Evolutionary conservation across 345 rosid species (phyloP).

Genomic region (Heritiera littoralis): DNA sequence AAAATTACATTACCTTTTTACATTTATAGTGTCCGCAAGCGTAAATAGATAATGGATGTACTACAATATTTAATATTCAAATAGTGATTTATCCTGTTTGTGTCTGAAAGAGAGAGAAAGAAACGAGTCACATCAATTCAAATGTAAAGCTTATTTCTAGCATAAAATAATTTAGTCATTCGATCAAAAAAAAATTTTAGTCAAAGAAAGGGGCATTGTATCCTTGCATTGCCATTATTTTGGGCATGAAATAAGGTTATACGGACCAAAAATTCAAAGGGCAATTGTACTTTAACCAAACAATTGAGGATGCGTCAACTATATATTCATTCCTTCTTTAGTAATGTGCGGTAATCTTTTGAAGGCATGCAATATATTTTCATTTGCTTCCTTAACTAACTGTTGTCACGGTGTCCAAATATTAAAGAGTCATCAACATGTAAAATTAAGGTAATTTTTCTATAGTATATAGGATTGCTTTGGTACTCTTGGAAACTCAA

Average conservation of each 20-base stretch:
- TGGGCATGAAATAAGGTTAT: neutral
- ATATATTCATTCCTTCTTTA: neutral
- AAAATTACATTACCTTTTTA: neutral
- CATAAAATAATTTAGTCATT: neutral
- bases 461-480: no score
- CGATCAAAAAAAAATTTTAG: neutral
- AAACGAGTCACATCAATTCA: constrained; percentile 5
- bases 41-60: neutral
- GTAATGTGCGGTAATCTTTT: constrained; percentile 1
- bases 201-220: neutral
- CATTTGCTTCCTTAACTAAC: constrained; percentile 10
- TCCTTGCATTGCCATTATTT: neutral
- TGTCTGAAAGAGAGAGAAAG: neutral
- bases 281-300: neutral
- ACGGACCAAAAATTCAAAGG: neutral
- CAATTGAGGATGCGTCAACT: neutral
- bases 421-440: neutral
- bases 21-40: neutral
- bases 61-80: no score
- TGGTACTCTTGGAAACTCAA: no score
- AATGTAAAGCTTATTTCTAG: neutral
- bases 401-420: neutral
- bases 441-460: no score
- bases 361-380: neutral
- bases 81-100: no score